Conservation (phyloP, 257 asterid genomes). For the Solanum arcanum region DNA sequence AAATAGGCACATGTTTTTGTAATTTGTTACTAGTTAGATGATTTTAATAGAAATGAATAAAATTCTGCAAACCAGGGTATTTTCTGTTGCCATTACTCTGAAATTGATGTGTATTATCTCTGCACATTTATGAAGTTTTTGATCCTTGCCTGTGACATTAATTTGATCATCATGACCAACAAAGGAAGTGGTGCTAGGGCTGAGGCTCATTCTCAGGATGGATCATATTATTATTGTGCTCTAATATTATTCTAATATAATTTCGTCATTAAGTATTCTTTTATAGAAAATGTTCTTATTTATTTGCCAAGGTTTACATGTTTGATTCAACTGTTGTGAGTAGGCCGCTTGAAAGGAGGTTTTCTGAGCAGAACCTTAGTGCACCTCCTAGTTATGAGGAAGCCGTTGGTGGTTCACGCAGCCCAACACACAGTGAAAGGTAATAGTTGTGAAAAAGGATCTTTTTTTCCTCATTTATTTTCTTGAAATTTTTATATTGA, state of each 20-base stretch:
- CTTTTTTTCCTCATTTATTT: not conserved
- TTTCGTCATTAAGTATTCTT: not conserved
- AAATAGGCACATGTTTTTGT: not conserved
- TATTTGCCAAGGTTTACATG: not conserved
- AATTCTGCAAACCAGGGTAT: not conserved
- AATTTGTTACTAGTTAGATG: not conserved
- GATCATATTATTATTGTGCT: constrained; percentile 38
- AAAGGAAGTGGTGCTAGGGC: constrained; percentile 70
- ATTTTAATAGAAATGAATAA: not conserved
- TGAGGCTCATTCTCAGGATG: constrained; percentile 67
- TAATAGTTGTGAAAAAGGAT: constrained; percentile 4
- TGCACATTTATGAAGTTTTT: not conserved
- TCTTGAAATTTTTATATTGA: constrained; percentile 2
- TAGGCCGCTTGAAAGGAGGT: constrained; percentile 42
- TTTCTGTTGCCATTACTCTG: not conserved
- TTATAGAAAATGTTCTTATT: not conserved
- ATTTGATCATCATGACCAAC: constrained; percentile 1
- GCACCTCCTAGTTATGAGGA: constrained; percentile 95
- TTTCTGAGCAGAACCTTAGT: constrained; percentile 58
- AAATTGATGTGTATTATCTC: not conserved
- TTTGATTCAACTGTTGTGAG: constrained; percentile 4
- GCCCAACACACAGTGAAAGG: constrained; percentile 74
- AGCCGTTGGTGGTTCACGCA: constrained; percentile 54
- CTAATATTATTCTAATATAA: not conserved
- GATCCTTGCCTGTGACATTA: not conserved